Percentiles rank a stretch among this genome's conserved stretches.
Evolutionary conservation across 2,329 filamentous ascomycete genomes (phyloP).

Genomic region (Helotiales sp.): DNA sequence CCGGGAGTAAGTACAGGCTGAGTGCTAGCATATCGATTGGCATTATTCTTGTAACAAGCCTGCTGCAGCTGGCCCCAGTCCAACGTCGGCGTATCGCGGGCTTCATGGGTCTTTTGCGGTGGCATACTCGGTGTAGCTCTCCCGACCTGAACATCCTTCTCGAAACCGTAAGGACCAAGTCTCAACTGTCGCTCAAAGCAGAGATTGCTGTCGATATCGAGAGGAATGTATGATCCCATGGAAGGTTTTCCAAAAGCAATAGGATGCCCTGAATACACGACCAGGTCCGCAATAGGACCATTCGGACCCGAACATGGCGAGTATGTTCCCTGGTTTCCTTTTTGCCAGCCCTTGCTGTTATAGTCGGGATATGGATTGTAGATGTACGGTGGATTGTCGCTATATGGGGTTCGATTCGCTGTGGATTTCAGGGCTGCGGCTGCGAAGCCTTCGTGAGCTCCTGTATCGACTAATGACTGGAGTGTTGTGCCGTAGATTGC

Average conservation of each 20-base stretch:
- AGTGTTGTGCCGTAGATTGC: slow-evolving; percentile 59
- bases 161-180: slow-evolving; percentile 65
- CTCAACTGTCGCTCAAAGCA: slow-evolving; percentile 71
- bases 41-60: slow-evolving; percentile 65
- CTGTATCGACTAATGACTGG: slow-evolving; percentile 43
- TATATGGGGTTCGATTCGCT: slow-evolving; percentile 44
- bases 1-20: not conserved
- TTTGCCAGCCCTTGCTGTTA: slow-evolving; percentile 61
- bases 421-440: slow-evolving; percentile 34
- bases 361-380: slow-evolving; percentile 75
- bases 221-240: slow-evolving; percentile 61
- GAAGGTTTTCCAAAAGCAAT: slow-evolving; percentile 57
- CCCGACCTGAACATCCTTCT: slow-evolving; percentile 32
- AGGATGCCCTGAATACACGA: slow-evolving; percentile 63
- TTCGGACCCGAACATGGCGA: slow-evolving; percentile 64
- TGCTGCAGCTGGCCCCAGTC: slow-evolving; percentile 72
- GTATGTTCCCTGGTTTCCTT: slow-evolving; percentile 55
- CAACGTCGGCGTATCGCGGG: slow-evolving; percentile 60
- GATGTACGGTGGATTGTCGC: slow-evolving; percentile 49
- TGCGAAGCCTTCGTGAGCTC: slow-evolving; percentile 33
- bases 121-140: not conserved
- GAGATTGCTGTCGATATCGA: slow-evolving; percentile 61
- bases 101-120: slow-evolving; percentile 21
- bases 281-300: slow-evolving; percentile 53
- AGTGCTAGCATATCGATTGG: slow-evolving; percentile 52